Conservation (phyloP, 805 yeast species). For the Teunomyces gatunensis region DNA sequence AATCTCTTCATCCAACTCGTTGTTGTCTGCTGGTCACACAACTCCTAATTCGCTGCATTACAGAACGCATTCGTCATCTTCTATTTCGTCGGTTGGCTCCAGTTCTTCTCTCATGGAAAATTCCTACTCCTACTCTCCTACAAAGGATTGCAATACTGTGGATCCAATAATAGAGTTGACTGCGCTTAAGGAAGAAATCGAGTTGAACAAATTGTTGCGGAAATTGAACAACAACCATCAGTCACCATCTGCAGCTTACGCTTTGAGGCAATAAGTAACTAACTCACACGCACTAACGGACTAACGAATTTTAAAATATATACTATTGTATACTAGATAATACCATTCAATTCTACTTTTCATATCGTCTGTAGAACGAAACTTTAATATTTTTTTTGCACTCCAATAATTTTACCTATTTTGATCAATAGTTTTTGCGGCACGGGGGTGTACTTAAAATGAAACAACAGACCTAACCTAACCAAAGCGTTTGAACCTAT, state of each 20-base stretch:
- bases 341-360: neutral
- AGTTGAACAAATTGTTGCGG: constrained; percentile 23
- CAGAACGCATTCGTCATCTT: constrained; percentile 19
- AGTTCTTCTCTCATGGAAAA: constrained; percentile 7
- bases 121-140: constrained; percentile 7
- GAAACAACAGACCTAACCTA: neutral
- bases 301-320: constrained; percentile 3
- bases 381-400: no score
- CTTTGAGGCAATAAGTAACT: neutral
- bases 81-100: constrained; percentile 9
- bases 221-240: constrained; percentile 9
- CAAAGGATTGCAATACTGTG: constrained; percentile 9
- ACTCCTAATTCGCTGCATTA: constrained; percentile 18
- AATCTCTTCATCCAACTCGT: neutral
- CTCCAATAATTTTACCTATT: neutral
- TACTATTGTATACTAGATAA: constrained; percentile 4
- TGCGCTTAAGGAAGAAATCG: constrained; percentile 34
- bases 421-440: neutral
- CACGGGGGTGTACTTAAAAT: neutral
- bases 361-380: neutral
- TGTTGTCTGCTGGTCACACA: constrained; percentile 5
- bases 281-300: neutral
- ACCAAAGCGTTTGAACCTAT: neutral
- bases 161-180: constrained; percentile 36
- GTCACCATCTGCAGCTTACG: neutral